phyloP scores from a whole-genome alignment of 495 filamentous ascomycete genomes.

The Aspergillus coremiiformis region DNA sequence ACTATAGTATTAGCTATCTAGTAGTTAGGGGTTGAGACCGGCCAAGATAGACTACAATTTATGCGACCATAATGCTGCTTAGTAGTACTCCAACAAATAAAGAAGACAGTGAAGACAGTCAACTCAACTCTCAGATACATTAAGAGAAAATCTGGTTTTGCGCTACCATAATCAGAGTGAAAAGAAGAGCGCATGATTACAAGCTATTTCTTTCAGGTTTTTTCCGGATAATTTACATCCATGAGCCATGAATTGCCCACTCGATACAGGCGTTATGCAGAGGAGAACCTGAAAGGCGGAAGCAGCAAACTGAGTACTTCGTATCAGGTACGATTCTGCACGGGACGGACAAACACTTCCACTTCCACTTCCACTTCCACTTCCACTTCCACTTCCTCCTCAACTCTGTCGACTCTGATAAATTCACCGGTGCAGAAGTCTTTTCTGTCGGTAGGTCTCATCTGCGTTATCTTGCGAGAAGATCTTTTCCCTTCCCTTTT shows the following conservation, averaged over 20 bases:
- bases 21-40: no score
- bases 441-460: conserved; percentile 8
- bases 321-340: conserved; percentile 34
- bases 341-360: conserved; percentile 28
- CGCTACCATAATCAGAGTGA: conserved; percentile 6
- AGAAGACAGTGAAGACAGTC: conserved; percentile 2
- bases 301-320: conserved; percentile 1
- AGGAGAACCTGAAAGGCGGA: conserved; percentile 6
- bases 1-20: no score
- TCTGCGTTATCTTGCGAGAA: neutral
- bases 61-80: neutral
- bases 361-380: neutral
- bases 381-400: neutral
- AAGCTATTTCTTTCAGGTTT: neutral
- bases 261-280: conserved; percentile 3
- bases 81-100: neutral
- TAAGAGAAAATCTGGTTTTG: no score
- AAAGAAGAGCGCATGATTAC: neutral
- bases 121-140: conserved; percentile 11
- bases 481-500: neutral
- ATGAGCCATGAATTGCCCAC: neutral
- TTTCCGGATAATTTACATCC: neutral
- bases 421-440: neutral
- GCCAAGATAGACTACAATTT: no score
- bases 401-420: neutral